Evolutionary conservation across 306 rosid species (phyloP), one percentile per base, ranked within the genome.

Genomic region (Vicia villosa): DNA sequence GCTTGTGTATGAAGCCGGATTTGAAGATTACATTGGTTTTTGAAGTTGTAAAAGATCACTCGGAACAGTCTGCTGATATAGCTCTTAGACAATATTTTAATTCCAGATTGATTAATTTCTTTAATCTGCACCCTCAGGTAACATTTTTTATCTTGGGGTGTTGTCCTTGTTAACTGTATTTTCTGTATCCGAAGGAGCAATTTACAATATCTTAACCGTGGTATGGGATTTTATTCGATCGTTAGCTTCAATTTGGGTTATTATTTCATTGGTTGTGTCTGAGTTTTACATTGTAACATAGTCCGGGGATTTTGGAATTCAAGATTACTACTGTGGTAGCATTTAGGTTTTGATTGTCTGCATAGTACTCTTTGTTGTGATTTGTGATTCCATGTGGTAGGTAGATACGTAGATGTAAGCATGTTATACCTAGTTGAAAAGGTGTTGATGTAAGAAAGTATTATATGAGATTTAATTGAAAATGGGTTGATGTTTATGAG

Each of bases 91-190:
- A 55, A 66, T 71, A 81, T 65, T 86, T 88, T 71, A 47, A 73
- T 76, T 83, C 78, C 21, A 88, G 79, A 79, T 86, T 91, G 63
- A 22, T 49, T 58, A 69, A 79, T 22, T 88, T 79, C 66, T 81
- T 78, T 70, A 55, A 63, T 46, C 28, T 7, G 68, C 84, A 91
- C 66, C 90, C 87, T 3, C 75, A 86, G 90, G 97, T 91, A 83
- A 43, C n/a, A 5, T 49, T 46, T 19, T 36, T 19, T 20, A 61
- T 56, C 45, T 55, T 61, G 32, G 26, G 5, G 37, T 70, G 61
- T 42, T 63, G 24, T 46, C 6, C 4, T 45, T 55, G 56, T 55
- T 30, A 12, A 4, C n/a, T 59, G 22, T 19, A 42, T 28, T 47
- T 42, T 30, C 34, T 55, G 37, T 19, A 14, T 49, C 15, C 40